These are phyloP conservation scores for Gossypioides kirkii DNA, from an alignment of 345 rosid species.

Conservation along the genomic window DNA sequence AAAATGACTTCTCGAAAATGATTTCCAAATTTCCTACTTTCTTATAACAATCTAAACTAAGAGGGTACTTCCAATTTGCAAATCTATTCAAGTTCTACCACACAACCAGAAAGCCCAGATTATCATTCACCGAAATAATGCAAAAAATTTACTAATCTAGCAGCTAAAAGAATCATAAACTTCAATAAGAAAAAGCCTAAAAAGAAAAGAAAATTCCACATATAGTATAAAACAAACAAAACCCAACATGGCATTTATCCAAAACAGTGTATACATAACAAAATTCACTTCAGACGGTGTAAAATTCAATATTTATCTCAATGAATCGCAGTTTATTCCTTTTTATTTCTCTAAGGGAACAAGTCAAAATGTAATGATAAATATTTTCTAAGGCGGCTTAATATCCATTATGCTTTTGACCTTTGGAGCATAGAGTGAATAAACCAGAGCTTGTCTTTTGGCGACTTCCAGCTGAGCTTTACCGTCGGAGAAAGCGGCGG, in stretches of 20 bases:
- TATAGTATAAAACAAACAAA: not conserved
- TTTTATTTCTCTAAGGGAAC: not conserved
- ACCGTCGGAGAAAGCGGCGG: constrained; percentile 37
- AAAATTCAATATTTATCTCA: not conserved
- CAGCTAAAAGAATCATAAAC: not conserved
- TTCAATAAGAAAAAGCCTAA: not conserved
- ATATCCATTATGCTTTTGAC: constrained; percentile 80
- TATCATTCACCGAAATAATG: not conserved
- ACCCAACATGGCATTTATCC: not conserved
- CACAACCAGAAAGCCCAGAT: not conserved
- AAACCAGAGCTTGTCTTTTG: constrained; percentile 56
- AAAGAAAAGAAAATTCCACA: not conserved
- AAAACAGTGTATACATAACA: not conserved
- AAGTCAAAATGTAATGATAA: not conserved
- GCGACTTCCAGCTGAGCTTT: constrained; percentile 40
- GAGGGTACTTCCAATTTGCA: not conserved
- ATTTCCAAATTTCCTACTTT: not conserved
- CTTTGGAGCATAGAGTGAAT: constrained; percentile 67
- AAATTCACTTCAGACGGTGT: not conserved
- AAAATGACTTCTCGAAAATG: not conserved
- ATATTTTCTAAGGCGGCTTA: constrained; percentile 18
- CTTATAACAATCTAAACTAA: not conserved
- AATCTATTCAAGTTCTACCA: not conserved
- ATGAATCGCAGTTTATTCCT: not conserved
- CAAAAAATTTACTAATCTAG: not conserved